A percentile compares a stretch with the other conserved stretches of the same genome.
Evolutionary conservation across 495 filamentous ascomycete genomes (phyloP).

Genomic region (Talaromyces proteolyticus): DNA sequence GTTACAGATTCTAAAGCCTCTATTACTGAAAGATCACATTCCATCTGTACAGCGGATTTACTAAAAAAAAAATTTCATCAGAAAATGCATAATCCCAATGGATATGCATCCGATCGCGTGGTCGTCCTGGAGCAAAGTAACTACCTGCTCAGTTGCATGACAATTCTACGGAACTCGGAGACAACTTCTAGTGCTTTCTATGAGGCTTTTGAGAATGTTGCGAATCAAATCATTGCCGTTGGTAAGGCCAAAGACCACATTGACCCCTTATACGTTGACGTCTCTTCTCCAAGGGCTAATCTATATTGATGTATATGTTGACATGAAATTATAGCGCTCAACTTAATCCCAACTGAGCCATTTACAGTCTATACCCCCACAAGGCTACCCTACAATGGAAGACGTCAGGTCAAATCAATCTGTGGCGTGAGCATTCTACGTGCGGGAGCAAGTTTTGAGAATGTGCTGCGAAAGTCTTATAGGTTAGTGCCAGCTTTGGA

Average conservation of each 20-base stretch:
- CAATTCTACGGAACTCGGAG: conserved; percentile 11
- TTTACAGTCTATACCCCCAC: conserved; percentile 9
- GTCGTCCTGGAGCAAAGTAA: conserved; percentile 11
- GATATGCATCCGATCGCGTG: neutral
- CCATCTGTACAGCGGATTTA: neutral
- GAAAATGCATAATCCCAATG: neutral
- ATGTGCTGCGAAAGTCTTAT: conserved; percentile 12
- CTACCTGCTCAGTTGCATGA: conserved; percentile 13
- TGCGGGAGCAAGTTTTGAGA: conserved; percentile 15
- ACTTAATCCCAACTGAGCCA: conserved; percentile 8
- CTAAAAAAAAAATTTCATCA: neutral
- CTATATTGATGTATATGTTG: no score
- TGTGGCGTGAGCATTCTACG: conserved; percentile 17
- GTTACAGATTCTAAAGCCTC: neutral
- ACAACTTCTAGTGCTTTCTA: conserved; percentile 9
- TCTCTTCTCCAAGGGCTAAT: neutral
- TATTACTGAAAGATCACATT: no score
- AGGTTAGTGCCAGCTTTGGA: conserved; percentile 1
- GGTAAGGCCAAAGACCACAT: conserved; percentile 3
- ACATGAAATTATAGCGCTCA: conserved; percentile 12
- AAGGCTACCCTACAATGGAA: conserved; percentile 7
- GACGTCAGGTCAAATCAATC: neutral
- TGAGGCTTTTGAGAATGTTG: conserved; percentile 12
- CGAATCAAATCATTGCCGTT: conserved; percentile 5
- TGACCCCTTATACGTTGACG: no score